These are phyloP conservation scores for Fraxinus platypoda DNA, from an alignment of 305 asterid genomes.

Conservation along the genomic window DNA sequence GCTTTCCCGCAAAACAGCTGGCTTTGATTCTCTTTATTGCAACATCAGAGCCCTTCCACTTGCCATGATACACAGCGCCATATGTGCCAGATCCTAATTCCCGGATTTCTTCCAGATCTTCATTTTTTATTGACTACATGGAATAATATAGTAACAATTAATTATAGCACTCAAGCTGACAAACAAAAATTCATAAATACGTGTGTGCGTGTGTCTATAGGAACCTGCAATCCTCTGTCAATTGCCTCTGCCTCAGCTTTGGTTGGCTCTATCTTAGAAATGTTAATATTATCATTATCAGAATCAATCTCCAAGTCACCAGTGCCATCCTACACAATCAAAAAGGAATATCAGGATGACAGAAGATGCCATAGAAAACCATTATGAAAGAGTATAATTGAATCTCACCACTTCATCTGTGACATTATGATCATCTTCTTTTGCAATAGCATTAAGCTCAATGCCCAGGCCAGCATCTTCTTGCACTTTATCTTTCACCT, in stretches of 20 bases:
- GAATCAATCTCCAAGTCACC: conserved; percentile 67
- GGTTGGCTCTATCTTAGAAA: conserved; percentile 79
- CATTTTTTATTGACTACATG: conserved; percentile 74
- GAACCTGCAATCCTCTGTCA: conserved; percentile 89
- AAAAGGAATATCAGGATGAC: conserved; percentile 5
- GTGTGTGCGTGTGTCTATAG: background rate
- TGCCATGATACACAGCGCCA: conserved; percentile 94
- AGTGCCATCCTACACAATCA: conserved; percentile 51
- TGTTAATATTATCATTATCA: conserved; percentile 59
- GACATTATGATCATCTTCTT: conserved; percentile 47
- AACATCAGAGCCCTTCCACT: conserved; percentile 98
- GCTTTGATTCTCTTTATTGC: conserved; percentile 96
- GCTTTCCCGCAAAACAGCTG: conserved; percentile 96
- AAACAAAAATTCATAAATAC: background rate
- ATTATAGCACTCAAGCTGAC: conserved; percentile 7
- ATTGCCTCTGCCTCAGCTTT: conserved; percentile 94
- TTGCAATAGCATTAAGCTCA: conserved; percentile 32
- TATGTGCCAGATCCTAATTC: conserved; percentile 95
- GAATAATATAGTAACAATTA: conserved; percentile 6
- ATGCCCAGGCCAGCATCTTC: conserved; percentile 34
- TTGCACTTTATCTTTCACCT: conserved; percentile 55
- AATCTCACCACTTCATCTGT: conserved; percentile 58
- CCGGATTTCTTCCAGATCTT: conserved; percentile 94
- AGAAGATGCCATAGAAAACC: background rate
- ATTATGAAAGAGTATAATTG: background rate